Base-by-base conservation (phyloP, 2,329 filamentous ascomycete species). In the Paraphaeosphaeria minitans region DNA sequence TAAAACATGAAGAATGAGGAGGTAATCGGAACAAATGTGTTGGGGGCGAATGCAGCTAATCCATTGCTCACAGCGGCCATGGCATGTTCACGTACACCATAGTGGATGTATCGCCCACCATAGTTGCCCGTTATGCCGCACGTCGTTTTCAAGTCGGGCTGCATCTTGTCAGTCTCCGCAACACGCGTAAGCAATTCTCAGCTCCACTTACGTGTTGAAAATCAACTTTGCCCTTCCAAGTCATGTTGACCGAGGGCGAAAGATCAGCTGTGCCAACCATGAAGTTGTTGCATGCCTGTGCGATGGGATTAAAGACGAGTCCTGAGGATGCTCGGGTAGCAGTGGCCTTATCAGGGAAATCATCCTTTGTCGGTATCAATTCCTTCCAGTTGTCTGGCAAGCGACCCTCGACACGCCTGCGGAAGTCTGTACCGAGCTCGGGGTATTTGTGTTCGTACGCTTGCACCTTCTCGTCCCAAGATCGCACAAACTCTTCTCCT, bases 241-340 rank as follows among this genome's bases (percentile, higher is more conserved):
- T 81, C 83, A 87, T 85, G 66, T 71, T 73, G 37, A 70, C 64
- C 2, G 66, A 66, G 82, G 89, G 80, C 84, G 70, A 89, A 76
- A 66, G 76, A 77, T 87, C 89, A 42, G 60, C 53, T 7, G 59
- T 66, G 82, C 91, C 80, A 85, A 96, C 92, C 80, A 95, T 89
- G 89, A 98, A 98, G 71, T 83, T 83, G 85, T 97, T 97, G 69
- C 97, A 80, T 80, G 97, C 93, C 74, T 97, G 89, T 58, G 84
- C 83, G 4, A 86, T 71, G 0, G 84, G 83, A 60, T 86, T 86
- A 63, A 79, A 81, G 1, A 83, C 79, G 4, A 84, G 65, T 0
- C 82, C 83, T 6, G 81, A 78, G 0, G 82, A 82, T 62, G 83
- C 83, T 52, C 83, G 75, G 2, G 82, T 82, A 0, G 83, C 74